These are phyloP conservation scores for Leersia perrieri DNA, from an alignment of 176 grass and related monocot species.

Conservation along the genomic window DNA sequence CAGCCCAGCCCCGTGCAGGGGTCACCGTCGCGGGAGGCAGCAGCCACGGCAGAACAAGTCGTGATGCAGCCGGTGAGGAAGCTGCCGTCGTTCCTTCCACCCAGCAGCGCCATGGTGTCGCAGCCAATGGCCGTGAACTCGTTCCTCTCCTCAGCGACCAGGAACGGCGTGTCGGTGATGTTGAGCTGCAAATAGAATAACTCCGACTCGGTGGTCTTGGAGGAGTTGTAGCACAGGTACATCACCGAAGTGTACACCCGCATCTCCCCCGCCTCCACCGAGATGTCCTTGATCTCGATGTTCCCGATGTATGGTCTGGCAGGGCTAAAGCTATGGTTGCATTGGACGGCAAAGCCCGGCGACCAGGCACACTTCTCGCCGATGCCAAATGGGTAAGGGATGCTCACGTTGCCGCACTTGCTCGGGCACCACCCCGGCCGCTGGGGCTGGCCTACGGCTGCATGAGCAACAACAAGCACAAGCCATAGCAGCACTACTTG, in stretches of 20 bases:
- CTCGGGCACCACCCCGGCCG: neutral
- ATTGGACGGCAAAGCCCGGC: neutral
- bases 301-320: fast-evolving
- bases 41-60: neutral
- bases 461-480: too few relatives aligned
- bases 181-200: fast-evolving
- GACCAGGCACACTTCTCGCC: neutral
- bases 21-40: neutral
- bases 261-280: neutral
- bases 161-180: neutral
- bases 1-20: slow-evolving; percentile 30
- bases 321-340: neutral
- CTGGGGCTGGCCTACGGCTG: too few relatives aligned
- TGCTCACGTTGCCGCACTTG: neutral
- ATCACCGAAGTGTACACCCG: neutral
- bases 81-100: fast-evolving
- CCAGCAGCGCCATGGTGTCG: neutral
- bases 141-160: neutral
- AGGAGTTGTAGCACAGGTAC: neutral
- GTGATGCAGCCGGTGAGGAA: slow-evolving; percentile 13
- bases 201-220: neutral
- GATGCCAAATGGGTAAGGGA: neutral
- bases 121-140: slow-evolving; percentile 39
- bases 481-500: too few relatives aligned
- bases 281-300: neutral